phyloP scores from a whole-genome alignment of 2,329 filamentous ascomycete genomes.

The Pestalotiopsis sp. region DNA sequence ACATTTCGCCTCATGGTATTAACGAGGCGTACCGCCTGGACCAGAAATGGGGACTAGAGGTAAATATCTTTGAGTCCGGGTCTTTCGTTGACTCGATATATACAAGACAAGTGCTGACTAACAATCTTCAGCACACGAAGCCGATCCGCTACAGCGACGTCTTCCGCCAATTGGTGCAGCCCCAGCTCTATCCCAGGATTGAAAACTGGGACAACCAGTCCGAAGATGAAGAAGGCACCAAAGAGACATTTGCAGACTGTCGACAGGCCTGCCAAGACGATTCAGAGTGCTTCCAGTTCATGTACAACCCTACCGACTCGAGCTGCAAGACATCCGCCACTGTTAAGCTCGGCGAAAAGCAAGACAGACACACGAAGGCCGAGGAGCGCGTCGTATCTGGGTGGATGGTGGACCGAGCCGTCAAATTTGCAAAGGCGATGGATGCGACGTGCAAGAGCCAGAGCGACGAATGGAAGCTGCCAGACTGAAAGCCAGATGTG shows the following conservation, averaged over 20 bases:
- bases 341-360: neutral
- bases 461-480: neutral
- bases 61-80: conserved; percentile 19
- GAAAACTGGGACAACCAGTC: neutral
- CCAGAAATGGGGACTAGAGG: conserved; percentile 33
- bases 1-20: conserved; percentile 44
- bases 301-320: neutral
- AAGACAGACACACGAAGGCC: neutral
- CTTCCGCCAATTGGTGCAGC: neutral
- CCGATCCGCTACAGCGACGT: neutral
- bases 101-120: neutral
- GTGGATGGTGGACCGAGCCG: conserved; percentile 8
- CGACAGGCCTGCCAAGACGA: neutral
- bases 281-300: neutral
- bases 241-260: neutral
- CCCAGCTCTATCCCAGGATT: neutral
- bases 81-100: neutral
- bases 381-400: neutral
- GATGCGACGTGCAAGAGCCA: neutral
- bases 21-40: conserved; percentile 47
- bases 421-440: neutral
- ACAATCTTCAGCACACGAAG: neutral
- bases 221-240: conserved; percentile 1
- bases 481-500: neutral
- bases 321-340: neutral